A percentile compares a stretch with the other conserved stretches of the same genome.
Conservation (phyloP, 1,284 basidiomycete genomes). For the Wolfiporia cocos region DNA sequence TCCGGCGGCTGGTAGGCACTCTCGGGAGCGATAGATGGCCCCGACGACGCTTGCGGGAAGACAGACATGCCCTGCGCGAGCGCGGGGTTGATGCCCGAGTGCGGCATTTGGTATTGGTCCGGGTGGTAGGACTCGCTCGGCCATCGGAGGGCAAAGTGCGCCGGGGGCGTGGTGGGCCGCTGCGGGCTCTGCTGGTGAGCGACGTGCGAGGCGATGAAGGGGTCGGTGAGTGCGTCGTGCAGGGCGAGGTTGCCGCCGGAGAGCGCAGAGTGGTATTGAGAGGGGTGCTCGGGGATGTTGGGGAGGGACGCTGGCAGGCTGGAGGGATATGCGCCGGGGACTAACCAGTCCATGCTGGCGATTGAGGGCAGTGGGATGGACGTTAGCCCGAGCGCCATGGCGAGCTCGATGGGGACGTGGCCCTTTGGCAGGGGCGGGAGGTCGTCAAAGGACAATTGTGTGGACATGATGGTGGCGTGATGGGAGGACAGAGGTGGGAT, state of each 20-base stretch:
- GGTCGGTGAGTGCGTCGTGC: conserved; percentile 5
- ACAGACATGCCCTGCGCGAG: neutral
- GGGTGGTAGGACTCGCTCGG: conserved; percentile 2
- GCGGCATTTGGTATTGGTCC: neutral
- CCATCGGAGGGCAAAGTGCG: conserved; percentile 3
- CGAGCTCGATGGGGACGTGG: no score
- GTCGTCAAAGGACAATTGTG: no score
- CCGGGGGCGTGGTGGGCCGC: neutral
- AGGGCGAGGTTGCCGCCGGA: conserved; percentile 2
- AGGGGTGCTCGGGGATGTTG: no score
- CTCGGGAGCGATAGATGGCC: neutral
- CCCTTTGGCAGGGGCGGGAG: no score
- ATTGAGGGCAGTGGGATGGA: neutral
- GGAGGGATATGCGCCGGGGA: neutral
- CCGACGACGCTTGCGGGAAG: neutral
- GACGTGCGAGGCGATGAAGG: conserved; percentile 1
- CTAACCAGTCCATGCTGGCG: neutral
- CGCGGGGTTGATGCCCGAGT: neutral
- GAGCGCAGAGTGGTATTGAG: conserved; percentile 1
- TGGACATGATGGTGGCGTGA: no score
- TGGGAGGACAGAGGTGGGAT: no score
- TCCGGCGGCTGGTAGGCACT: conserved; percentile 4
- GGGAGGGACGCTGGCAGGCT: conserved; percentile 1
- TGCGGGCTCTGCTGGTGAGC: conserved; percentile 2
- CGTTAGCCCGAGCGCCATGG: no score